These are phyloP conservation scores for Boletus semigastroideus DNA, from an alignment of 1,284 basidiomycete species.

Conservation along the genomic window DNA sequence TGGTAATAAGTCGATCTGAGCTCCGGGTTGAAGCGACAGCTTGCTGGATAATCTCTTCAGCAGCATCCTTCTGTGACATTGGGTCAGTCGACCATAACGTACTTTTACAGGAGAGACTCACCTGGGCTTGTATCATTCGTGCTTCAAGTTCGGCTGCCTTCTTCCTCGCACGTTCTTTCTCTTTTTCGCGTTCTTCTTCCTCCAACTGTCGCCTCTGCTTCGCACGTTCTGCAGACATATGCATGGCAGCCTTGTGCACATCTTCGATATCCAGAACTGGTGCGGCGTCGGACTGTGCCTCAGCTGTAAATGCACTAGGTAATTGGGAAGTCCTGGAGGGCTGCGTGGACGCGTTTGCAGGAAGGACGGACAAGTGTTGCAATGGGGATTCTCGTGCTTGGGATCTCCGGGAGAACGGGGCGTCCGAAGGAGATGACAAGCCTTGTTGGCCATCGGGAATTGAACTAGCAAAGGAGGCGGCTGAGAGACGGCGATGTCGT, in stretches of 20 bases:
- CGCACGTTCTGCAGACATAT: slow-evolving; percentile 85
- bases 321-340: slow-evolving; percentile 26
- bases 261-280: slow-evolving; percentile 65
- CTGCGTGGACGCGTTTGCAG: slow-evolving; percentile 9
- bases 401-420: slow-evolving; percentile 24
- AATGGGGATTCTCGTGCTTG: slow-evolving; percentile 30
- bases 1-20: slow-evolving; percentile 1
- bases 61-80: slow-evolving; percentile 15
- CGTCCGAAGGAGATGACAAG: slow-evolving; percentile 23
- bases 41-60: slow-evolving; percentile 13
- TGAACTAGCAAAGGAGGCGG: slow-evolving; percentile 30
- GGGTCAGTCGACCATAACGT: slow-evolving; percentile 8
- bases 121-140: slow-evolving; percentile 50
- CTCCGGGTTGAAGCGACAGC: slow-evolving; percentile 6
- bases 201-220: slow-evolving; percentile 78
- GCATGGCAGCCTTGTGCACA: slow-evolving; percentile 83
- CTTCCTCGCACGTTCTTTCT: slow-evolving; percentile 78
- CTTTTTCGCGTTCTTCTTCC: slow-evolving; percentile 82
- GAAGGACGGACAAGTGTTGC: slow-evolving; percentile 36
- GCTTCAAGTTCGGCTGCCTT: slow-evolving; percentile 88
- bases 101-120: background rate
- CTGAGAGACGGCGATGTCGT: slow-evolving; percentile 30
- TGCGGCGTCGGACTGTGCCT: slow-evolving; percentile 36
- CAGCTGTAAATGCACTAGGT: slow-evolving; percentile 37
- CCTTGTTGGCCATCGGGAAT: slow-evolving; percentile 23